Base-by-base conservation (phyloP, 345 rosid genomes). In the Bruguiera gymnorhiza region DNA sequence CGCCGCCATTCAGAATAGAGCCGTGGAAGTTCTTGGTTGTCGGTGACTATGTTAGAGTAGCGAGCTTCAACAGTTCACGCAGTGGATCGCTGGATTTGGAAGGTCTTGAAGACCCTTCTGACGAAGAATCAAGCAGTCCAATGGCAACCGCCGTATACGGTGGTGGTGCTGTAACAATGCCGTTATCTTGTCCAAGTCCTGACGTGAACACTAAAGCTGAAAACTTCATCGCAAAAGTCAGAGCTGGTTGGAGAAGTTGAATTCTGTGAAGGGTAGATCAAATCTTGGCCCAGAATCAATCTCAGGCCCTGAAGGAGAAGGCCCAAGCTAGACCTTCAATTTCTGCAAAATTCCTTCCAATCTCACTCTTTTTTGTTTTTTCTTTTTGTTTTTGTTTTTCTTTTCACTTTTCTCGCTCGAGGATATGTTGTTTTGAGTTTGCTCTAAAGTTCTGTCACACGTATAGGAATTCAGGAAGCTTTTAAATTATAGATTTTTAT, bases 201-300 rank as follows among this genome's bases (percentile, higher is more conserved):
- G 97, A 91, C 70, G 94, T 93, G 75, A 62, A 93, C 77, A 83
- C 89, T 9, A 88, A 93, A 70, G 98, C 98, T 3, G 92, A 86
- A 62, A 75, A 86, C 59, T 93, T 93, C 87, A 91, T 93, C 52
- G 89, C 93, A 21, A 86, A 80, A 60, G 88, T 91, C 80, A 89
- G 89, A 66, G 94, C 93, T 52, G 94, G 92, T 13, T 84, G 83
- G 96, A 93, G 86, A 93, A 82, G 85, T 53, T 80, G 60, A 87
- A 93, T 69, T 88, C 98, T 16, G 75, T 66, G 6, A 82, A 77
- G 67, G 78, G 76, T 36, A 81, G 84, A 66, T 93, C 97, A 43
- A 90, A 87, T 55, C 85, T 90, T 65, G 94, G 92, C 63, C 96
- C 79, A 20, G 56, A 63, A 0, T 24, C 51, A 51, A 62, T 31